phyloP scores from a whole-genome alignment of 768 basidiomycete genomes.

The Cyathus striatus region DNA sequence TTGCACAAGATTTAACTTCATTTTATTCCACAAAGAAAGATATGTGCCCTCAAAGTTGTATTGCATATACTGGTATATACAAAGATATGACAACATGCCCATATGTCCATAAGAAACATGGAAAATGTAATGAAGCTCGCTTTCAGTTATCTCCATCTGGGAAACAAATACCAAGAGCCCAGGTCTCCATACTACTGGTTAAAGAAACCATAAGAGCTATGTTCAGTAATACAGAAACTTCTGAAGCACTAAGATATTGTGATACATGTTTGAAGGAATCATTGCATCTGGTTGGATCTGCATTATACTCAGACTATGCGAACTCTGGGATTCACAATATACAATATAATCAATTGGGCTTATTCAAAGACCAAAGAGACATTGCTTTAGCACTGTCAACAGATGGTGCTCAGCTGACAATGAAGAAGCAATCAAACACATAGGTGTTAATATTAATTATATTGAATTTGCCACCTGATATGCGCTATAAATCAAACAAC shows the following conservation, averaged over 20 bases:
- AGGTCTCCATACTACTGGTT: slow-evolving; percentile 14
- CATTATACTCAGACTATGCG: slow-evolving; percentile 18
- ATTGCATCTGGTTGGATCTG: slow-evolving; percentile 12
- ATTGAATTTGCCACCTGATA: slow-evolving; percentile 18
- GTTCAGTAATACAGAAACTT: slow-evolving; percentile 19
- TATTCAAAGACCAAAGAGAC: slow-evolving; percentile 18
- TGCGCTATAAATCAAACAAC: slow-evolving; percentile 13
- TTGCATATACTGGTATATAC: slow-evolving; percentile 18
- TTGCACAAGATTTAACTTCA: slow-evolving; percentile 10
- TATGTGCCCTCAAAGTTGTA: slow-evolving; percentile 19
- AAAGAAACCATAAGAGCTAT: slow-evolving; percentile 17
- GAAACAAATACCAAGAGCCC: slow-evolving; percentile 12
- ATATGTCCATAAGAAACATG: slow-evolving; percentile 8
- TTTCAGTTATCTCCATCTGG: slow-evolving; percentile 5
- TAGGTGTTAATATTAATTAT: slow-evolving; percentile 19
- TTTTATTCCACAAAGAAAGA: slow-evolving; percentile 10
- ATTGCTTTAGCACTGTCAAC: slow-evolving; percentile 17
- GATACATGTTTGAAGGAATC: slow-evolving; percentile 15
- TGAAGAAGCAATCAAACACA: slow-evolving; percentile 25
- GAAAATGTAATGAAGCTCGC: slow-evolving; percentile 7
- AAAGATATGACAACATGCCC: slow-evolving; percentile 7
- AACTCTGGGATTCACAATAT: slow-evolving; percentile 12
- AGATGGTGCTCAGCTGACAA: slow-evolving; percentile 25
- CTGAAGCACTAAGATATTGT: slow-evolving; percentile 14
- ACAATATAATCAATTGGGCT: slow-evolving; percentile 11